Base-by-base conservation (phyloP, 1,284 basidiomycete species). In the Phenoliferia sp. region DNA sequence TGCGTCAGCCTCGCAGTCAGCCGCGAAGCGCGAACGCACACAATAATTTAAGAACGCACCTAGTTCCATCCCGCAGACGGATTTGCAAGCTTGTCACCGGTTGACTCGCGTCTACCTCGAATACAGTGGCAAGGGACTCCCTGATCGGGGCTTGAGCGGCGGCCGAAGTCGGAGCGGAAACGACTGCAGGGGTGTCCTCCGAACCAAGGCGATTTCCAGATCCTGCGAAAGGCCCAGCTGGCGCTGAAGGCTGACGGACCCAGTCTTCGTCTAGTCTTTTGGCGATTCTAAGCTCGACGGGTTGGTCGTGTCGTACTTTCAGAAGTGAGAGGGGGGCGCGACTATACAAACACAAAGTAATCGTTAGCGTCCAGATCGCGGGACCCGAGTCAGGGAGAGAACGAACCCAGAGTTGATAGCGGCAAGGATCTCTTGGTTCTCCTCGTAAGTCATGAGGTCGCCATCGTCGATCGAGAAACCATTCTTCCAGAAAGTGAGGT, bases 401-500 rank as follows among this genome's bases (percentile, higher is more conserved):
- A 80, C 86, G 56, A 81, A 90, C 85, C 94, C 94, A 7, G 87
- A 80, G 73, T 93, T 87, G 76, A 98, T 90, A 66, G 90, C 87
- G 1, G 83, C 82, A 3, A 99, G 82, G 22, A 92, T 82, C 67
- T 86, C 84, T 55, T 87, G 83, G 75, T 94, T 88, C 6, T 81
- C 87, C 65, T 92, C 90, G 77, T 96, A 97, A 50, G 85, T 82
- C 84, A 90, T 85, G 65, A 98, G 82, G 48, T 88, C 87, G 2
- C 94, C 93, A 73, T 94, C 92, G 75, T 95, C 93, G 65, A 99
- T 86, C 57, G 88, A 89, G 80, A 98, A 98, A 0, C 95, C 95
- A 72, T 98, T 86, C 39, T 88, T 84, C 95, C 96, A 99, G 80
- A 99, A 93, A 0, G 90, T 95, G 44, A 98, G 82, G 65, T 87